These are phyloP conservation scores for Ajuga reptans DNA, from an alignment of 305 asterid species.

Conservation along the genomic window DNA sequence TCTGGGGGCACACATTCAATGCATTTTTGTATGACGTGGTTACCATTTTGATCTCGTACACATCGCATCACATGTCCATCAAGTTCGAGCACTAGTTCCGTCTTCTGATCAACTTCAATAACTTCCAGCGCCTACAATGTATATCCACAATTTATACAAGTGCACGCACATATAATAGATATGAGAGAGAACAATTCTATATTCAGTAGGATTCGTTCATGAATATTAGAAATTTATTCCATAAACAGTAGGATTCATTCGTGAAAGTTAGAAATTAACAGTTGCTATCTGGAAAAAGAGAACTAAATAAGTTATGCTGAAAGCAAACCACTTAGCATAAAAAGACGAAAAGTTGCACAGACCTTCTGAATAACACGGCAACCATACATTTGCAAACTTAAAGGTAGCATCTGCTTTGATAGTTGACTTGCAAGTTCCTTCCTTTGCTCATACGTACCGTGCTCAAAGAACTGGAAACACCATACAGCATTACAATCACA, in stretches of 20 bases:
- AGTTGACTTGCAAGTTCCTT: constrained; percentile 62
- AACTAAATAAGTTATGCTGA: neutral
- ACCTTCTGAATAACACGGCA: constrained; percentile 92
- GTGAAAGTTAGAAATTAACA: neutral
- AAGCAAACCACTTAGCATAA: neutral
- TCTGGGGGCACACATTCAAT: constrained; percentile 64
- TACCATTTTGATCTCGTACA: constrained; percentile 81
- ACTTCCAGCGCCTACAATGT: constrained; percentile 65
- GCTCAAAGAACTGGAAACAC: constrained; percentile 62
- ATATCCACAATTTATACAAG: neutral
- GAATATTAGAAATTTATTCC: neutral
- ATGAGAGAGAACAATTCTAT: no score
- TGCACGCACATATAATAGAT: neutral
- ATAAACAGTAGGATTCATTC: neutral
- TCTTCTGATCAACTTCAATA: constrained; percentile 60
- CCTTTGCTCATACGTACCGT: constrained; percentile 59
- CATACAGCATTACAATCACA: constrained; percentile 15
- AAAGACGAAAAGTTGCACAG: constrained; percentile 9
- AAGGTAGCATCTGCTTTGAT: constrained; percentile 52
- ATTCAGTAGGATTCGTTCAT: neutral
- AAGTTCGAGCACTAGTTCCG: constrained; percentile 55
- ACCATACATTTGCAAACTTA: constrained; percentile 85
- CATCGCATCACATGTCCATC: constrained; percentile 75
- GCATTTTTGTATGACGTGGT: constrained; percentile 85
- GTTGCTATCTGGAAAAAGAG: neutral